Conservation (phyloP, 805 yeast species). For the Debaryomyces tyrocola region DNA sequence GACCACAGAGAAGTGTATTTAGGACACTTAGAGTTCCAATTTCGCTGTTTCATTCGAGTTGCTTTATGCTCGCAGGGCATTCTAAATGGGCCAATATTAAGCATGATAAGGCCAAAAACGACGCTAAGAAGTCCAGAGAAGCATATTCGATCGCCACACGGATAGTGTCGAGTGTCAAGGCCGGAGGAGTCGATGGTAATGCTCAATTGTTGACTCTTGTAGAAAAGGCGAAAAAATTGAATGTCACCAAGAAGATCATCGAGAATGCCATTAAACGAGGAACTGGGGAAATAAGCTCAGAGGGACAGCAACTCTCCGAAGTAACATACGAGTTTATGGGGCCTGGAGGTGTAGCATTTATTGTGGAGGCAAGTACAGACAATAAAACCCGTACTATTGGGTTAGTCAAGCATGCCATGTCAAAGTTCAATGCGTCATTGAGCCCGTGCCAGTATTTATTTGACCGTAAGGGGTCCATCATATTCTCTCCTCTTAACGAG, state of each 20-base stretch:
- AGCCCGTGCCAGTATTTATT: constrained; percentile 80
- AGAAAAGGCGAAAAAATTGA: constrained; percentile 74
- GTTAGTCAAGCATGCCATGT: constrained; percentile 70
- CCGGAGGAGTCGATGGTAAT: constrained; percentile 66
- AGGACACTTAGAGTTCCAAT: neutral
- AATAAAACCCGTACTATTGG: constrained; percentile 82
- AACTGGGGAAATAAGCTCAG: constrained; percentile 58
- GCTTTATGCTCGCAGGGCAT: constrained; percentile 64
- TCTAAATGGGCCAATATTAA: constrained; percentile 94
- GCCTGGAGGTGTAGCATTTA: constrained; percentile 86
- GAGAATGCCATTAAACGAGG: constrained; percentile 89
- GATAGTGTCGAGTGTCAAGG: constrained; percentile 73
- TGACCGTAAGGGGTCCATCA: constrained; percentile 72
- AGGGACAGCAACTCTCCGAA: constrained; percentile 46
- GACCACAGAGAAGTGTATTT: neutral
- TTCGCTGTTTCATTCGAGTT: constrained; percentile 12
- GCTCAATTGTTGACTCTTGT: constrained; percentile 68
- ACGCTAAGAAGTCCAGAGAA: constrained; percentile 68
- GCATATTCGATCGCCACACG: constrained; percentile 71
- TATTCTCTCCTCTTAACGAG: constrained; percentile 40
- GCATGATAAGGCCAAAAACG: constrained; percentile 92
- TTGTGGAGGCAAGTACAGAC: constrained; percentile 86
- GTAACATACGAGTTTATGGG: constrained; percentile 87
- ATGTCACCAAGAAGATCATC: constrained; percentile 79
- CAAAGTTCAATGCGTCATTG: constrained; percentile 65